Evolutionary conservation across 2,329 filamentous ascomycete genomes (phyloP).

Genomic region (Ceratocystis smalleyi): DNA sequence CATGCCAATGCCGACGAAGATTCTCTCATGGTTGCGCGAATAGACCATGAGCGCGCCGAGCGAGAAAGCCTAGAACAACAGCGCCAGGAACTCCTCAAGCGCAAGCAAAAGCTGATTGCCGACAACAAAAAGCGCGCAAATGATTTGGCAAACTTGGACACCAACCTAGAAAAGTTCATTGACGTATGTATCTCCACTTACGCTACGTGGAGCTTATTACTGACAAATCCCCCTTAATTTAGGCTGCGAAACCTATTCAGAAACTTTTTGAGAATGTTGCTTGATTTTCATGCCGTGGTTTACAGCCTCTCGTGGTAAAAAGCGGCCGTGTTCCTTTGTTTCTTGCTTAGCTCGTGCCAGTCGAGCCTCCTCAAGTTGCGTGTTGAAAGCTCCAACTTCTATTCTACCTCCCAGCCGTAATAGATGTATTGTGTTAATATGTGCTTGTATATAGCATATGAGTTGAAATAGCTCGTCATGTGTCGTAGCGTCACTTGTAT

Average conservation of each 20-base stretch:
- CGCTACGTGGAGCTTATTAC: constrained; percentile 4
- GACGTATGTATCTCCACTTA: constrained; percentile 41
- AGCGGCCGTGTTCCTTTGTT: neutral
- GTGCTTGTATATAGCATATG: neutral
- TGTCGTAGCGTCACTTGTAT: neutral
- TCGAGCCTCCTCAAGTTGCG: constrained; percentile 1
- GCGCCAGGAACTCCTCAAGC: constrained; percentile 56
- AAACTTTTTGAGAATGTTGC: constrained; percentile 65
- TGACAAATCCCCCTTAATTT: constrained; percentile 14
- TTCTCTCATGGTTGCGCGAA: constrained; percentile 73
- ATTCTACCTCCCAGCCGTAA: neutral
- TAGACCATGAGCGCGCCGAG: constrained; percentile 77
- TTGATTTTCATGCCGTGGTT: constrained; percentile 19
- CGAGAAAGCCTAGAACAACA: constrained; percentile 75
- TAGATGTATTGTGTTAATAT: neutral
- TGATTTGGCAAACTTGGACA: constrained; percentile 77
- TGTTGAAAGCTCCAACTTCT: neutral
- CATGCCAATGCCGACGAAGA: constrained; percentile 58
- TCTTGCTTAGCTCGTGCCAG: constrained; percentile 9
- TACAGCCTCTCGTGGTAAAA: neutral
- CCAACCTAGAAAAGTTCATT: constrained; percentile 85
- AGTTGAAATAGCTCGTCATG: neutral
- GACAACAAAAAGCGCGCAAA: constrained; percentile 88
- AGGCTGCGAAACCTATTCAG: constrained; percentile 80
- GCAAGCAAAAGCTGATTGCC: constrained; percentile 45